Evolutionary conservation across 257 asterid species (phyloP).

Genomic region (Henckelia pumila): DNA sequence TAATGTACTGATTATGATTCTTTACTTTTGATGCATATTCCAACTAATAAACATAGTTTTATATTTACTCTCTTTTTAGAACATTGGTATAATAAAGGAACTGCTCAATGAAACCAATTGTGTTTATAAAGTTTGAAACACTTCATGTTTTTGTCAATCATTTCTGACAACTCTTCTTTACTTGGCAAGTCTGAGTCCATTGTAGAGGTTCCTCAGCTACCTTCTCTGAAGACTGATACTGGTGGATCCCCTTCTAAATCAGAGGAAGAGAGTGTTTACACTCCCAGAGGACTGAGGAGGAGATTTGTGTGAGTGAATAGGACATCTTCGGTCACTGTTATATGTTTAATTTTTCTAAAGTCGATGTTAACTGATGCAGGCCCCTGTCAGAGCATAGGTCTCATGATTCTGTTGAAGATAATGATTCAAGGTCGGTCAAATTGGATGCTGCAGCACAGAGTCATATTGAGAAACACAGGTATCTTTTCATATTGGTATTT

Average conservation of each 20-base stretch:
- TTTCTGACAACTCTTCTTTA: constrained; percentile 21
- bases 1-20: neutral
- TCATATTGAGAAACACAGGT: constrained; percentile 91
- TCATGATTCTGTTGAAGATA: constrained; percentile 30
- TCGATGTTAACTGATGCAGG: constrained; percentile 40
- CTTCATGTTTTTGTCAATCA: constrained; percentile 1
- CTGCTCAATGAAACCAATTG: neutral
- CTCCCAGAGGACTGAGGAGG: constrained; percentile 78
- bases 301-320: constrained; percentile 53
- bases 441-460: constrained; percentile 76
- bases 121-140: neutral
- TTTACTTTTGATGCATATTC: neutral
- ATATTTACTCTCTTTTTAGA: neutral
- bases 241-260: constrained; percentile 25
- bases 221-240: constrained; percentile 37
- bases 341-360: neutral
- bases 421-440: constrained; percentile 50
- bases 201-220: constrained; percentile 37
- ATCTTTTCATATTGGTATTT: neutral
- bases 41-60: neutral
- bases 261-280: constrained; percentile 41
- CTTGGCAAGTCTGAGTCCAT: constrained; percentile 43
- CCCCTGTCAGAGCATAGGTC: constrained; percentile 49
- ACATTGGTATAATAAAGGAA: no score
- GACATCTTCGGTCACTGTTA: constrained; percentile 6